Conservation (phyloP, 306 rosid genomes). For the Nissolia schottii region DNA sequence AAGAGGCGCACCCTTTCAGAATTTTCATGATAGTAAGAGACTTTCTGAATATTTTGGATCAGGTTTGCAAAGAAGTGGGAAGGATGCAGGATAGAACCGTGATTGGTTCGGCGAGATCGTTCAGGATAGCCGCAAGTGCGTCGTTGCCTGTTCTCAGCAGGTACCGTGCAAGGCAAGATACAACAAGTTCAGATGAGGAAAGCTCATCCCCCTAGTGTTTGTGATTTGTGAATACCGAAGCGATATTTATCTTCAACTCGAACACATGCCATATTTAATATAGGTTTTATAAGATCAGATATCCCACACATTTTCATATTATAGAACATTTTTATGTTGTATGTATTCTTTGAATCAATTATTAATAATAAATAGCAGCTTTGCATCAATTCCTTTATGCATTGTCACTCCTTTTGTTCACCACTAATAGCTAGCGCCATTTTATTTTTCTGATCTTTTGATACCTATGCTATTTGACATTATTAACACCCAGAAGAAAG, state of each 20-base stretch:
- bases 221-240: conserved; percentile 29
- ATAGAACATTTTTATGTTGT: conserved; percentile 34
- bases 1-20: conserved; percentile 94
- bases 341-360: conserved; percentile 40
- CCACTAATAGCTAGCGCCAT: too few relatives aligned
- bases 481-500: not conserved
- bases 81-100: conserved; percentile 70
- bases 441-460: too few relatives aligned
- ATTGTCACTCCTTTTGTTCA: too few relatives aligned
- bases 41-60: conserved; percentile 76
- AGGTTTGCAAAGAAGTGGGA: conserved; percentile 98
- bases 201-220: conserved; percentile 70
- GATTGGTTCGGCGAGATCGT: conserved; percentile 79
- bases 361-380: conserved; percentile 38
- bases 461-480: too few relatives aligned
- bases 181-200: conserved; percentile 82
- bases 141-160: conserved; percentile 89
- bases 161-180: conserved; percentile 67
- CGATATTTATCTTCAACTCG: conserved; percentile 17
- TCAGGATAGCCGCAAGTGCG: conserved; percentile 84
- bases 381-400: conserved; percentile 17
- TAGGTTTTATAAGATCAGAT: conserved; percentile 44
- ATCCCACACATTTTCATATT: conserved; percentile 37
- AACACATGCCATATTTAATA: conserved; percentile 30
- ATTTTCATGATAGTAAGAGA: conserved; percentile 92